Base-by-base conservation (phyloP, 352 stramenopile genomes). In the Phytophthora crassamura region DNA sequence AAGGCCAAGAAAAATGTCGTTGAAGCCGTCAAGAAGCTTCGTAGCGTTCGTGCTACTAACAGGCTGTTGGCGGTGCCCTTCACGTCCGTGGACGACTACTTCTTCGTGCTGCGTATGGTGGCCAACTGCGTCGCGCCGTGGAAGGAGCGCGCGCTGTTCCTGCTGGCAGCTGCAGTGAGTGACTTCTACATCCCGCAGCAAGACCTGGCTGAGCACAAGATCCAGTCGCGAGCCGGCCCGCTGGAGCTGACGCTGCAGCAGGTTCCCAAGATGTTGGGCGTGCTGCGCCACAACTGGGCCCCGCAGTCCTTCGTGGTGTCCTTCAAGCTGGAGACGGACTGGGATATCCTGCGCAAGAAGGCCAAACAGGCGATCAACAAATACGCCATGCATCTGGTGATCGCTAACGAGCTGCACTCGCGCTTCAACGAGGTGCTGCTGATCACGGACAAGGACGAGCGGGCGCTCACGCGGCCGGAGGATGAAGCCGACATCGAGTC, bases 271-370 rank as follows among this genome's bases (percentile, higher is more conserved):
- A 87, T 97, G 41, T 89, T 99, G 20, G 93, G 93, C 32, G 72
- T 95, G 35, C 48, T 99, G 51, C 81, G 92, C 25, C 74, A 82
- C 33, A 65, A 88, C 16, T 99, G 97, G 97, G 96, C 94, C 18
- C 97, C 97, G 2, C 58, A 97, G 39, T 93, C 95, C 9, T 99
- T 99, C 77, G 85, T 97, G 20, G 92, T 99, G 18, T 98, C 92
- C 28, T 99, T 99, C 82, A 99, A 99, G 80, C 86, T 99, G 25
- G 98, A 99, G 82, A 99, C 98, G 6, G 97, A 99, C 82, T 80
- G 75, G 50, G 75, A 86, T 2, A 91, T 99, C 45, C 83, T 99
- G 42, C 75, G 92, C 30, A 54, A 90, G 61, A 99, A 99, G 77
- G 91, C 95, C 16, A 78, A 90, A 53, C 79, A 89, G 67, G 88